Evolutionary conservation across 768 basidiomycete genomes (phyloP), one percentile per base, ranked within the genome.

Genomic region (Saitozyma podzolica): DNA sequence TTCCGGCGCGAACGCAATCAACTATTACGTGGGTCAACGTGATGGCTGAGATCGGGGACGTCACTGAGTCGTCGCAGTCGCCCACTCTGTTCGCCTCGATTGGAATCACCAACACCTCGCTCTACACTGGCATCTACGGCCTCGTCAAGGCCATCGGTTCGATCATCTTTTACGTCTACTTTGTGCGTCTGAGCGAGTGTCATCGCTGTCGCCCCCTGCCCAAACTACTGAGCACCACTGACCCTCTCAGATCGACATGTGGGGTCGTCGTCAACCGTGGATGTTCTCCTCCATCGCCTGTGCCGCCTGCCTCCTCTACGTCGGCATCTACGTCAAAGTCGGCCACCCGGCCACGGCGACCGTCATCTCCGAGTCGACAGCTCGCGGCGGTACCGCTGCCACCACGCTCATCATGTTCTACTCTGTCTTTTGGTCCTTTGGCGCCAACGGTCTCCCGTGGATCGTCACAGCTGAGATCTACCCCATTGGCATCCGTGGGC

Each of bases 91-190:
- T 85, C 80, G 75, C 70, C 40, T 81, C 81, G 3, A 81, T 86
- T 42, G 84, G 84, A 1, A 68, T 85, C 45, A 75, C 74, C 9
- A 79, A 70, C 47, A 79, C 75, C 7, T 63, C 77, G 3, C 76
- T 83, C 9, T 80, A 83, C 58, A 83, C 84, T 19, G 84, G 84
- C 54, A 82, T 85, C 54, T 85, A 83, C 66, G 85, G 84, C 11
- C 78, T 84, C 45, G 81, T 84, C 78, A 80, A 81, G 76, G 68
- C 68, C 42, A 50, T 61, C 45, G 58, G 58, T 9, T 56, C 61
- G 7, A 61, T 73, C 56, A 48, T 67, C 58, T 69, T 70, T 66
- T 73, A 63, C 42, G 53, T 48, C 29, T 17, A 49, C 19, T 58
- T 62, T 40, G 60, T 64, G 29, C 29, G 29, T 29, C 29, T 29